These are phyloP conservation scores for Paspalum notatum DNA, from an alignment of 176 grass and related monocot genomes.

Conservation along the genomic window DNA sequence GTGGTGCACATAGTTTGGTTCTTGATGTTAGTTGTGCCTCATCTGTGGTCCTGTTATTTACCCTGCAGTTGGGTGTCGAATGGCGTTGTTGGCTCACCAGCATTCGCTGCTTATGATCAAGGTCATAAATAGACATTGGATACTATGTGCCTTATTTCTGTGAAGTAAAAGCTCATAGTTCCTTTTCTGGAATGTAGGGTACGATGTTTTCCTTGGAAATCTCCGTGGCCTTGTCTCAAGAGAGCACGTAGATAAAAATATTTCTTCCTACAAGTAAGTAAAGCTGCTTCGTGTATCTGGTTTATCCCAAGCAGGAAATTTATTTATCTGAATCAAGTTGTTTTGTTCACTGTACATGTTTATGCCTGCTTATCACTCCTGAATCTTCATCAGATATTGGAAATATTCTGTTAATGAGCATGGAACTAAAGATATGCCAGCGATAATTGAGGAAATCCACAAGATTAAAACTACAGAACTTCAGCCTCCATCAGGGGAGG, in stretches of 20 bases:
- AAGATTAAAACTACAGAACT: constrained; percentile 88
- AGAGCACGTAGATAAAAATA: constrained; percentile 79
- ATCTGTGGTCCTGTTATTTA: neutral
- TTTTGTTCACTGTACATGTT: constrained; percentile 12
- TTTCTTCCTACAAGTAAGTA: constrained; percentile 95
- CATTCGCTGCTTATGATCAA: constrained; percentile 99
- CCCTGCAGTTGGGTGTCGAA: constrained; percentile 89
- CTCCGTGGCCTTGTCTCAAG: constrained; percentile 90
- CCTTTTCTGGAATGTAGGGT: constrained; percentile 55
- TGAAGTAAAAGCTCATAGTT: constrained; percentile 20
- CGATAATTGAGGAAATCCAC: constrained; percentile 93
- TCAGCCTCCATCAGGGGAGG: constrained; percentile 11
- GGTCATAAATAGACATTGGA: constrained; percentile 53
- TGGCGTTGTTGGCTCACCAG: constrained; percentile 96
- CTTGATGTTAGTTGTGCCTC: constrained; percentile 17
- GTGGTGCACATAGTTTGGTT: neutral
- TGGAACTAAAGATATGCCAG: constrained; percentile 85
- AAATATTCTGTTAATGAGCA: constrained; percentile 98
- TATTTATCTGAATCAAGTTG: neutral
- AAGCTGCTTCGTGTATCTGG: neutral
- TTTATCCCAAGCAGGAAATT: neutral
- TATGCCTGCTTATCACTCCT: neutral
- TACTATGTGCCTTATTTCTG: constrained; percentile 18
- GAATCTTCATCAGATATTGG: constrained; percentile 79
- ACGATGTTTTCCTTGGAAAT: constrained; percentile 99